Base-by-base conservation (phyloP, 805 yeast species). In the Crinitomyces ghanaensis region DNA sequence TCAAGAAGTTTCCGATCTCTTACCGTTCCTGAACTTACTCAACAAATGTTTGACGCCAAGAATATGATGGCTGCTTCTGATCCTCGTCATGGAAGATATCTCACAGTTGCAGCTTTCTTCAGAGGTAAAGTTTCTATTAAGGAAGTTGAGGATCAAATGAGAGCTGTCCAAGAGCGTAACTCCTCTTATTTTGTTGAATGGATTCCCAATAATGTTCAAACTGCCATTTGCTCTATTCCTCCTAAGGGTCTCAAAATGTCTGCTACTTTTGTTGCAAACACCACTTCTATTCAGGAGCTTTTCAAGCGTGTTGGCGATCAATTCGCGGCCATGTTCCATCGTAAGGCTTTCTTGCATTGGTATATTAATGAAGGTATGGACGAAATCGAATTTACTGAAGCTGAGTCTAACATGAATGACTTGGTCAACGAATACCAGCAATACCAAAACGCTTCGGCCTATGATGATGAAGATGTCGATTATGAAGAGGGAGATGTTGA, bases 31-130 rank as follows among this genome's bases (percentile, higher is more conserved):
- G 95, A 85, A 62, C 72, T 85, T 51, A 82, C 95, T 30, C 93
- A 82, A 63, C 95, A 85, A 63, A 73, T 85, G 77, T 84, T 85
- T 54, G 93, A 84, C 56, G 70, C 93, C 36, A 78, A 74, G 57
- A 85, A 83, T 61, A 81, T 85, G 91, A 85, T 85, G 95, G 94
- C 95, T 25, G 95, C 93, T 30, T 72, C 88, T 14, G 86, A 85
- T 60, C 94, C 95, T 47, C 70, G 77, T 63, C 76, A 77, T 55
- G 95, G 95, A 47, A 73, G 93, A 57, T 85, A 85, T 61, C 67
- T 85, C 57, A 82, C 95, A 6, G 94, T 83, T 37, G 93, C 95
- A 23, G 86, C 95, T 12, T 81, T 85, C 66, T 85, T 83, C 67
- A 74, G 95, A 60, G 95, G 95, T 62, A 79, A 82, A 49, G 94